Evolutionary conservation across 129 eudicot species (phyloP).

Genomic region (Tagetes patula): DNA sequence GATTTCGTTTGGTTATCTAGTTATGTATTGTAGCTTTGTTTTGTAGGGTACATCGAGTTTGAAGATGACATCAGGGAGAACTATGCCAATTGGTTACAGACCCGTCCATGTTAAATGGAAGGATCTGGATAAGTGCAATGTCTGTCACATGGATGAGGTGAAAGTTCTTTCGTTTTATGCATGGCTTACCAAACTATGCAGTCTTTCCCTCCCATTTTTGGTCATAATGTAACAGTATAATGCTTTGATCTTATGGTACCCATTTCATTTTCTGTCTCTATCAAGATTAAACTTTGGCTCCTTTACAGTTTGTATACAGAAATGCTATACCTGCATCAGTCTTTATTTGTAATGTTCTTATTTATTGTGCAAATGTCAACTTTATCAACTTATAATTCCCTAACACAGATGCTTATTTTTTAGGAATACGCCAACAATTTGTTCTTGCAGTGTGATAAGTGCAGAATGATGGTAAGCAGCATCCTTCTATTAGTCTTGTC

Average conservation of each 20-base stretch:
- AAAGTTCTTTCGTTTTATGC: neutral
- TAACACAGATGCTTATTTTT: constrained; percentile 19
- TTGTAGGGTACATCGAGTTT: constrained; percentile 63
- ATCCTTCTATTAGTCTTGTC: constrained; percentile 9
- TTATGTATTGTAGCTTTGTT: constrained; percentile 18
- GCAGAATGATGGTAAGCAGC: constrained; percentile 94
- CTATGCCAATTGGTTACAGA: constrained; percentile 65
- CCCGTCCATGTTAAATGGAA: constrained; percentile 85
- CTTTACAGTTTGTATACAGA: neutral
- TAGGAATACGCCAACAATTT: constrained; percentile 96
- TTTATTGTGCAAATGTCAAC: neutral
- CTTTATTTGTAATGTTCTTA: neutral
- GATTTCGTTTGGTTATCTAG: neutral
- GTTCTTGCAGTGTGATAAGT: constrained; percentile 97
- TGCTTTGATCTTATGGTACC: constrained; percentile 13
- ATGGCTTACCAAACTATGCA: constrained; percentile 13
- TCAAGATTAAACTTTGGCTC: neutral
- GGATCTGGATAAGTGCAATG: constrained; percentile 96
- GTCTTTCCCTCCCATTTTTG: neutral
- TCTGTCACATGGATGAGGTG: constrained; percentile 99
- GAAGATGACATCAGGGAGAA: constrained; percentile 45
- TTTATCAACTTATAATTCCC: neutral
- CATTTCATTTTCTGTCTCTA: neutral
- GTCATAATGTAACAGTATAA: constrained; percentile 16
- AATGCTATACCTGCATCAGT: neutral